phyloP scores from a whole-genome alignment of 768 basidiomycete species.

The Tylopilus felleus region DNA sequence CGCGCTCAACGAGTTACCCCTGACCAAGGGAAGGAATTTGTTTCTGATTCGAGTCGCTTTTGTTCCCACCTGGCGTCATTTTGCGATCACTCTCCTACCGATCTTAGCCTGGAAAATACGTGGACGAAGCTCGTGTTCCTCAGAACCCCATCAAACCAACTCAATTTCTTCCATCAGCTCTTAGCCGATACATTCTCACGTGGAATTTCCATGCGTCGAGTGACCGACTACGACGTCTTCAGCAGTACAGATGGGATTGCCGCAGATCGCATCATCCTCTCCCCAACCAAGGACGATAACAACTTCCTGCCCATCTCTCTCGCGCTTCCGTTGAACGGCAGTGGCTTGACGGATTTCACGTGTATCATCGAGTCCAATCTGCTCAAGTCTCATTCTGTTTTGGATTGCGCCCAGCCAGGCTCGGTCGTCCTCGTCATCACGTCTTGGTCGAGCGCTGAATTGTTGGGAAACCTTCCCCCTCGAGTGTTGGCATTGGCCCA shows the following conservation, averaged over 20 bases:
- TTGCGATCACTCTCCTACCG: slow-evolving; percentile 25
- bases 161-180: slow-evolving; percentile 46
- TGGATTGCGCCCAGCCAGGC: slow-evolving; percentile 61
- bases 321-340: slow-evolving; percentile 53
- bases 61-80: slow-evolving; percentile 36
- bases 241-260: slow-evolving; percentile 70
- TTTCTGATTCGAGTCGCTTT: slow-evolving; percentile 45
- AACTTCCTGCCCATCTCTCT: slow-evolving; percentile 51
- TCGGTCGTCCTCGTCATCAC: slow-evolving; percentile 74
- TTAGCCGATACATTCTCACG: slow-evolving; percentile 58
- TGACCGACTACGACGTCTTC: slow-evolving; percentile 72
- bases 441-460: slow-evolving; percentile 72
- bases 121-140: slow-evolving; percentile 49
- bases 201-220: slow-evolving; percentile 53
- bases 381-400: slow-evolving; percentile 71
- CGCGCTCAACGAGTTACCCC: slow-evolving; percentile 61
- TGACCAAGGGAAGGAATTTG: slow-evolving; percentile 48
- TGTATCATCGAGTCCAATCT: slow-evolving; percentile 74
- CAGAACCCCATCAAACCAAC: slow-evolving; percentile 43
- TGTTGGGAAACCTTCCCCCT: slow-evolving; percentile 61
- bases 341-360: slow-evolving; percentile 61
- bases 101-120: slow-evolving; percentile 24
- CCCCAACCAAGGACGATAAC: slow-evolving; percentile 38
- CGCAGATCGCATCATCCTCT: slow-evolving; percentile 65
- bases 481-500: slow-evolving; percentile 40